Percentiles rank a stretch among this genome's conserved stretches.
These are phyloP conservation scores for Umbelopsis isabellina DNA, from an alignment of 192 early-diverging fungal species.

Conservation along the genomic window DNA sequence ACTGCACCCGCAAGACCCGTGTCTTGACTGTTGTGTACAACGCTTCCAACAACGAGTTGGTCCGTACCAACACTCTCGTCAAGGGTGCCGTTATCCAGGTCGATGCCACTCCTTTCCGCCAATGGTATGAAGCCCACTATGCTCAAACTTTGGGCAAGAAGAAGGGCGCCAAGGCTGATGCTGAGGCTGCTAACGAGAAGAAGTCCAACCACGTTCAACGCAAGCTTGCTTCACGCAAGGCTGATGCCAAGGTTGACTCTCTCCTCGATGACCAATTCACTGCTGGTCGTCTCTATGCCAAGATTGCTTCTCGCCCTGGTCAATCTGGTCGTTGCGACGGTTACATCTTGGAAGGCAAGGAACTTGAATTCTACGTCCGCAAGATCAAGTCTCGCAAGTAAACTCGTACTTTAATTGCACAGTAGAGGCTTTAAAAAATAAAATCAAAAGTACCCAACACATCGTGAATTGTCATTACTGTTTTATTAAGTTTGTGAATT, in stretches of 20 bases:
- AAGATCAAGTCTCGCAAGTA: constrained; percentile 66
- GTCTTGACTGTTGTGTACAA: constrained; percentile 97
- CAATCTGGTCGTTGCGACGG: constrained; percentile 98
- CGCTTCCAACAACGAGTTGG: constrained; percentile 99
- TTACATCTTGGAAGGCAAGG: constrained; percentile 99
- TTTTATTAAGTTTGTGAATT: background rate
- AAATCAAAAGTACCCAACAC: constrained; percentile 22
- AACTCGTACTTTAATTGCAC: constrained; percentile 16
- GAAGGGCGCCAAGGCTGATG: constrained; percentile 57
- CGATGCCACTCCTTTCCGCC: constrained; percentile 99
- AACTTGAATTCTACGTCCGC: constrained; percentile 98
- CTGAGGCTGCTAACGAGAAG: constrained; percentile 70
- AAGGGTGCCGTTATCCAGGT: constrained; percentile 98
- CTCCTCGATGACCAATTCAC: constrained; percentile 93
- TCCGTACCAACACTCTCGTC: constrained; percentile 99
- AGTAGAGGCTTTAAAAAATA: constrained; percentile 19
- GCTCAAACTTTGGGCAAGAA: constrained; percentile 86
- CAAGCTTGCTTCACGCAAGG: constrained; percentile 88
- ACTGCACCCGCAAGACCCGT: constrained; percentile 95
- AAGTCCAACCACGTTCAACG: constrained; percentile 91
- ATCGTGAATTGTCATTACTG: background rate
- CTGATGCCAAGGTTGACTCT: constrained; percentile 81
- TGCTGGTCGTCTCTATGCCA: constrained; percentile 92
- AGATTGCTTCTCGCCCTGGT: constrained; percentile 94
- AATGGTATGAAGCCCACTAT: constrained; percentile 99